Percentiles rank a stretch among this genome's conserved stretches.
Conservation (phyloP, 305 asterid genomes). For the Fraxinus latifolia region DNA sequence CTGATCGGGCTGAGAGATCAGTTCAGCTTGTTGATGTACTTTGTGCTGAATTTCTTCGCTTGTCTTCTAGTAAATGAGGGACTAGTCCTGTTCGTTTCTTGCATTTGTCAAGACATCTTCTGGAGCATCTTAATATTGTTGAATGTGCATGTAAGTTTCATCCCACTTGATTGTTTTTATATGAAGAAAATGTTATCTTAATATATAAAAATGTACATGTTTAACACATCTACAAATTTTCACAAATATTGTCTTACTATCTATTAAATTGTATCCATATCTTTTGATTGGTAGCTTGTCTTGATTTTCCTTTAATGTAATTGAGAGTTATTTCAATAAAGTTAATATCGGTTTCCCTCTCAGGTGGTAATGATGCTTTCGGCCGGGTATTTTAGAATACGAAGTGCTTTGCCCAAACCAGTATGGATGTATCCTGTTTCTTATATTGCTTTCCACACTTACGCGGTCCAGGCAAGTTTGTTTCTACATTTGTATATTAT, state of each 20-base stretch:
- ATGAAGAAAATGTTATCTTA: background rate
- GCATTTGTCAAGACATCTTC: conserved; percentile 67
- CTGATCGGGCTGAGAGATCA: conserved; percentile 80
- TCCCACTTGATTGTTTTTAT: background rate
- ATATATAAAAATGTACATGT: background rate
- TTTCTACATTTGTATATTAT: background rate
- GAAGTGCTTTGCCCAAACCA: conserved; percentile 73
- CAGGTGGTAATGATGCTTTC: conserved; percentile 94
- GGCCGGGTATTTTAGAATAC: conserved; percentile 81
- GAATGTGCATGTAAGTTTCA: conserved; percentile 66
- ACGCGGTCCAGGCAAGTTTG: conserved; percentile 79
- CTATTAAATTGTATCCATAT: background rate
- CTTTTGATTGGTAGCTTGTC: background rate
- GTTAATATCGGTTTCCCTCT: conserved; percentile 16
- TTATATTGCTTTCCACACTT: conserved; percentile 81
- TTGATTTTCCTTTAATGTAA: background rate
- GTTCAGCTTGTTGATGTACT: conserved; percentile 84
- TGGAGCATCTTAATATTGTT: conserved; percentile 69
- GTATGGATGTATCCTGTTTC: conserved; percentile 94
- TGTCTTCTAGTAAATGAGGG: conserved; percentile 95
- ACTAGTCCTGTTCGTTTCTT: conserved; percentile 61
- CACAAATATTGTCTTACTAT: background rate
- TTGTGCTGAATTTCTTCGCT: conserved; percentile 71
- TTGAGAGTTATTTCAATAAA: background rate
- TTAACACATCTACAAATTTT: background rate